Evolutionary conservation across 139 green algal species (phyloP), one percentile per base, ranked within the genome.

Genomic region (Monoraphidium neglectum): DNA sequence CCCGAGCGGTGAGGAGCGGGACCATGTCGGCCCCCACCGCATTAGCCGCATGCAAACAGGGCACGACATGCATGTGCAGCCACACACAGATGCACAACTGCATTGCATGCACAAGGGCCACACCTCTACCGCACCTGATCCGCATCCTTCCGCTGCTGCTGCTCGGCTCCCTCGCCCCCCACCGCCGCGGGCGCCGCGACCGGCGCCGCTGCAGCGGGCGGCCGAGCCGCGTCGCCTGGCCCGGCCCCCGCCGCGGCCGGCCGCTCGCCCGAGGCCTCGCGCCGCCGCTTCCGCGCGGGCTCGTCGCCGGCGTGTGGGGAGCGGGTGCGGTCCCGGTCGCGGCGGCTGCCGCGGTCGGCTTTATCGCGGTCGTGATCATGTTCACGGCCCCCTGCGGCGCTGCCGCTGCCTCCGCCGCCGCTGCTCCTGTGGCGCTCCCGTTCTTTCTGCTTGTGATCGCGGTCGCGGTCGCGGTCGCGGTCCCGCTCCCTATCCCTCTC

Each of bases 181-280:
- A n/a, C n/a, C n/a, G n/a, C n/a, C n/a, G n/a, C n/a, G n/a, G n/a
- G 47, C 47, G 16, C 12, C 13, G 12, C 47, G 16, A 56, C 47
- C 15, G 13, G 13, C 4, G 40, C 37, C 54, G 40, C 64, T 36
- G 8, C 15, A 36, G n/a, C 43, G 60, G 18, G 69, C 0, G 56
- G 10, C 63, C 18, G 70, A 69, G 73, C 73, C 68, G 30, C 47
- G 80, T 61, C 73, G 59, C 81, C 26, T 73, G 36, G 40, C 72
- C 56, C 32, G 67, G 75, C 63, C 77, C 75, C 63, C 57, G 64
- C 38, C 57, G 43, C 43, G 43, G 43, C 43, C 43, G 8, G 8
- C 8, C 12, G 43, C 43, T 8, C 43, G 8, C 8, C 43, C 43
- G 43, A 51, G 43, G 8, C 30, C 28, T 63, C 67, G 4, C 37